A percentile compares a stretch with the other conserved stretches of the same genome.
Evolutionary conservation across 1,139 yeast species (phyloP).

Genomic region (Candida dubliniensis): DNA sequence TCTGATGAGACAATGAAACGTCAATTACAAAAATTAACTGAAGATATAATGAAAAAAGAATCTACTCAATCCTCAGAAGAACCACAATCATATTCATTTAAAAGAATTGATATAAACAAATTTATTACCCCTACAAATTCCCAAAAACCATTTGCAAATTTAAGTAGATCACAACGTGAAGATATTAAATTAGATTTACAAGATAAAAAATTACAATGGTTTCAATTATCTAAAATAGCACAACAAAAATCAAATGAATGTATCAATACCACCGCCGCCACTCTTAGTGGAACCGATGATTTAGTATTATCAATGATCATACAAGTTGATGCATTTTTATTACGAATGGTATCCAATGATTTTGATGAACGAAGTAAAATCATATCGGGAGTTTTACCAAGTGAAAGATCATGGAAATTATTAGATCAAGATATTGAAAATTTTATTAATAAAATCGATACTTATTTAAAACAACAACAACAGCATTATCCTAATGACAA

Average conservation of each 20-base stretch:
- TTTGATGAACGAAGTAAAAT: constrained; percentile 36
- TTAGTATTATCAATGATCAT: constrained; percentile 26
- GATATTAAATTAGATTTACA: constrained; percentile 19
- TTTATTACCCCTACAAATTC: neutral
- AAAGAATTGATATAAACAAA: neutral
- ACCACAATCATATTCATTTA: constrained; percentile 6
- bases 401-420: constrained; percentile 38
- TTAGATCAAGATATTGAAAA: constrained; percentile 28
- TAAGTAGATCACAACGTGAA: constrained; percentile 17
- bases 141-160: neutral
- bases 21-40: constrained; percentile 21
- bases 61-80: constrained; percentile 13
- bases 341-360: constrained; percentile 33
- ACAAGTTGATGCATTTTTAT: constrained; percentile 34
- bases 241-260: constrained; percentile 25
- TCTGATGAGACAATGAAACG: constrained; percentile 12
- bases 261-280: constrained; percentile 2
- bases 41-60: constrained; percentile 21
- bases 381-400: constrained; percentile 25
- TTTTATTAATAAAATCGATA: constrained; percentile 24
- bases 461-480: constrained; percentile 3
- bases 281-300: constrained; percentile 10
- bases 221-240: constrained; percentile 29
- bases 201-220: constrained; percentile 30
- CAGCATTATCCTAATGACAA: constrained; percentile 16